A percentile compares a stretch with the other conserved stretches of the same genome.
phyloP scores from a whole-genome alignment of 805 yeast species.

The Metschnikowia arizonensis region DNA sequence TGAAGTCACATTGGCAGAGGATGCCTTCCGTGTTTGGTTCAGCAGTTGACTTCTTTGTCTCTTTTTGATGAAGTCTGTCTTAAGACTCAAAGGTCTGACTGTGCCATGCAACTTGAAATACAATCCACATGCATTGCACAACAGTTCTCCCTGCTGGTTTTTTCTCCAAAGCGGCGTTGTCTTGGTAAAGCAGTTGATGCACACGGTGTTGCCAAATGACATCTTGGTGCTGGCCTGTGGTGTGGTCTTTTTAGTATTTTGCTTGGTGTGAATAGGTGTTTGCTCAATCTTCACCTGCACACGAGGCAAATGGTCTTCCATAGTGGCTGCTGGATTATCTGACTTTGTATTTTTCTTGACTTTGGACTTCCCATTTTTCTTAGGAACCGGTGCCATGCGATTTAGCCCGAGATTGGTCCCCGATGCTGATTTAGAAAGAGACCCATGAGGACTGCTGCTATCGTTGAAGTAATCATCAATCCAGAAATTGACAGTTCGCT shows the following conservation, averaged over 20 bases:
- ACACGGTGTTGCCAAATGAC: slow-evolving; percentile 28
- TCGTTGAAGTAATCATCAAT: slow-evolving; percentile 5
- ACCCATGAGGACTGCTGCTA: slow-evolving; percentile 10
- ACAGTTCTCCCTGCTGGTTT: slow-evolving; percentile 85
- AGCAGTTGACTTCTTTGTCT: slow-evolving; percentile 57
- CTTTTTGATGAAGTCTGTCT: slow-evolving; percentile 89
- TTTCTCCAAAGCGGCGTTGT: slow-evolving; percentile 96
- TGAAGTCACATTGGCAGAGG: slow-evolving; percentile 1
- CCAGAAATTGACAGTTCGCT: not conserved
- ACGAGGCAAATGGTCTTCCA: not conserved
- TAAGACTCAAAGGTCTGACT: slow-evolving; percentile 83
- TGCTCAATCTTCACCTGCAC: not conserved
- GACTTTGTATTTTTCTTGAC: not conserved
- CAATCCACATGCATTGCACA: slow-evolving; percentile 69
- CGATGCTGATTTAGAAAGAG: slow-evolving; percentile 13
- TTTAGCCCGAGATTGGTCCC: slow-evolving; percentile 9
- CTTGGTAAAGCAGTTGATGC: slow-evolving; percentile 87
- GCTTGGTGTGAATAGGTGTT: slow-evolving; percentile 7
- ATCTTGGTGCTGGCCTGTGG: slow-evolving; percentile 1
- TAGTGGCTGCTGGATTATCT: not conserved
- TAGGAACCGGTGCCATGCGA: slow-evolving; percentile 10
- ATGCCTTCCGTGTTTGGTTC: slow-evolving; percentile 9
- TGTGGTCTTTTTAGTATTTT: slow-evolving; percentile 2
- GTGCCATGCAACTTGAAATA: slow-evolving; percentile 83
- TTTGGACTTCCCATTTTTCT: slow-evolving; percentile 10